Base-by-base conservation (phyloP, 192 early-diverging fungal species). In the Mortierella claussenii region DNA sequence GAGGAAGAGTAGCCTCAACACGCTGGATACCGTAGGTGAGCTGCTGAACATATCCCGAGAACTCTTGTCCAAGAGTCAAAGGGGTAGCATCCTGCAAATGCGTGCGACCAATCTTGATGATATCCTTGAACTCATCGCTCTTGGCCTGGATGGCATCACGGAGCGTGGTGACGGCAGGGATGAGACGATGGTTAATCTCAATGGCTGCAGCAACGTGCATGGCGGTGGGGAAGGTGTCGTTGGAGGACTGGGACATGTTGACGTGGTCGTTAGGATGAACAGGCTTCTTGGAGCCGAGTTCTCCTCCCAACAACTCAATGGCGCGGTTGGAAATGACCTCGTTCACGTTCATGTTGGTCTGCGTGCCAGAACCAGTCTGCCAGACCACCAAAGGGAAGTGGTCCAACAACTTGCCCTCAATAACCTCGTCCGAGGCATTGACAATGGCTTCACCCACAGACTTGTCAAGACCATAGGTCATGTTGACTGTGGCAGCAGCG, bases 221-320 rank as follows among this genome's bases (percentile, higher is more conserved):
- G 65, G 97, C 96, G 28, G 97, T 98, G 26, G 98, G 98, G 89
- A 99, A 99, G 53, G 96, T 97, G 78, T 99, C 97, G 79, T 99
- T 99, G 48, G 95, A 97, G 43, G 94, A 96, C 83, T 98, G 97
- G 59, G 92, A 92, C 89, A 95, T 97, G 89, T 99, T 99, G 75
- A 98, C 97, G 59, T 98, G 96, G 84, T 99, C 98, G 82, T 99
- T 99, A 40, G 98, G 98, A 79, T 99, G 98, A 36, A 99, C 95
- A 18, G 95, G 95, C 61, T 87, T 90, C 90, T 99, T 96, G 80
- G 84, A 88, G 54, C 97, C 97, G 44, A 96, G 86, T 79, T 95
- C 90, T 47, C 91, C 92, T 53, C 94, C 96, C 37, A 98, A 80
- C 36, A 98, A 84, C 82, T 99, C 95, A 69, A 95, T 97, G 26